A percentile compares a stretch with the other conserved stretches of the same genome.
These are phyloP conservation scores for Pouteria campechiana DNA, from an alignment of 179 eudicot species.

Conservation along the genomic window DNA sequence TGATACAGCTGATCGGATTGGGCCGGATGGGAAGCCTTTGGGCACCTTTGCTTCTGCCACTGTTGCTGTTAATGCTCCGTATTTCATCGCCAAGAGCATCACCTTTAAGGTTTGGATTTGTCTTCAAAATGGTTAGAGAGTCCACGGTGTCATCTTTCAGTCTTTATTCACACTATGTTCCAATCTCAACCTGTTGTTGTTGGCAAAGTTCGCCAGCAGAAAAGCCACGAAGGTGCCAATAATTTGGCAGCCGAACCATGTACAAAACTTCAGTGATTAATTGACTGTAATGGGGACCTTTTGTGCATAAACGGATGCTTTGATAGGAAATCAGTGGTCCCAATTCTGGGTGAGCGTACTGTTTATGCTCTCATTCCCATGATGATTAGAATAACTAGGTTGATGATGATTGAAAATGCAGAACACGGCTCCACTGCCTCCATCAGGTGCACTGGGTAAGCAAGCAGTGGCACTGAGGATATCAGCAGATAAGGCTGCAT, in stretches of 20 bases:
- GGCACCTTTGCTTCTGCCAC: constrained; percentile 82
- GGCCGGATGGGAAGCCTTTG: constrained; percentile 44
- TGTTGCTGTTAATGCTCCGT: constrained; percentile 67
- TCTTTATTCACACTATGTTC: no score
- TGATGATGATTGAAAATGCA: constrained; percentile 7
- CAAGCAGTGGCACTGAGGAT: constrained; percentile 85
- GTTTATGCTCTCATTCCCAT: no score
- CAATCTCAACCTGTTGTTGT: no score
- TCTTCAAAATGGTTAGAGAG: no score
- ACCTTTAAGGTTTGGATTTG: constrained; percentile 55
- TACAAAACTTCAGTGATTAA: no score
- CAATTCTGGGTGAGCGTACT: no score
- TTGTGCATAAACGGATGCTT: no score
- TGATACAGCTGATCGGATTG: constrained; percentile 57
- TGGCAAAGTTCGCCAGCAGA: background rate
- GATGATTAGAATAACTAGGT: background rate
- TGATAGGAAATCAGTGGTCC: no score
- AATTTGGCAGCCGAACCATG: no score
- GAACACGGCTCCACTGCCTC: constrained; percentile 63
- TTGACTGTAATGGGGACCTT: no score
- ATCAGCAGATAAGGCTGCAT: constrained; percentile 78
- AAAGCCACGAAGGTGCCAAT: background rate
- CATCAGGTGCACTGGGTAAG: constrained; percentile 65
- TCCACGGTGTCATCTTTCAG: no score
- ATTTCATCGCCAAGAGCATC: constrained; percentile 63